Base-by-base conservation (phyloP, 2,329 filamentous ascomycete species). In the Curvularia sp. region DNA sequence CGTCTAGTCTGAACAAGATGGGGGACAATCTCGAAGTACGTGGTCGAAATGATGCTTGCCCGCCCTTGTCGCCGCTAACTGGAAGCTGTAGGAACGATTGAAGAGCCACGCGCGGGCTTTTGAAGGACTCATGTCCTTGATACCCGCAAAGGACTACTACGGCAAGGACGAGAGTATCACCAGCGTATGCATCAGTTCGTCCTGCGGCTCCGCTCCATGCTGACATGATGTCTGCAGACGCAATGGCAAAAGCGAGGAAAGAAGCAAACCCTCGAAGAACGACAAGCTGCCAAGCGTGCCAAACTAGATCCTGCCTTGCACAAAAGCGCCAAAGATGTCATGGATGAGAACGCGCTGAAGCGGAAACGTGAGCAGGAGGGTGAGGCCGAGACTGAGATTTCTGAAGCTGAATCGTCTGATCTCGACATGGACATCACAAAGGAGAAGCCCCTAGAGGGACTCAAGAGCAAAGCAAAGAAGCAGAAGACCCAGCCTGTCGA, bases 181-280 rank as follows among this genome's bases (percentile, higher is more conserved):
- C 62, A 92, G 85, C 78, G 91, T 94, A 89, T 70, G 90, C 88
- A 58, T 15, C 38, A 33, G 28, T 55, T 49, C 55, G 20, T 49
- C 51, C 55, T 10, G 31, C 42, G 53, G 57, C 57, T 57, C 41
- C 53, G 28, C 53, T 49, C 39, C 49, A 22, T 55, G 47, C 63
- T 67, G 53, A 62, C 60, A 52, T 39, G 30, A 57, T 44, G 49
- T 60, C 33, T 38, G 35, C 53, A 96, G 92, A 90, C 95, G 71
- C 92, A 97, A 88, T 96, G 93, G 92, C 96, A 92, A 90, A 88
- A 89, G 77, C 89, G 89, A 49, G 55, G 55, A 74, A 96, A 95
- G 81, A 98, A 98, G 82, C 93, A 98, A 80, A 94, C 92, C 50
- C 97, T 96, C 76, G 90, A 77, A 88, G 90, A 66, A 91, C 92